Base-by-base conservation (phyloP, 2,329 filamentous ascomycete genomes). In the Penicillium sp. region DNA sequence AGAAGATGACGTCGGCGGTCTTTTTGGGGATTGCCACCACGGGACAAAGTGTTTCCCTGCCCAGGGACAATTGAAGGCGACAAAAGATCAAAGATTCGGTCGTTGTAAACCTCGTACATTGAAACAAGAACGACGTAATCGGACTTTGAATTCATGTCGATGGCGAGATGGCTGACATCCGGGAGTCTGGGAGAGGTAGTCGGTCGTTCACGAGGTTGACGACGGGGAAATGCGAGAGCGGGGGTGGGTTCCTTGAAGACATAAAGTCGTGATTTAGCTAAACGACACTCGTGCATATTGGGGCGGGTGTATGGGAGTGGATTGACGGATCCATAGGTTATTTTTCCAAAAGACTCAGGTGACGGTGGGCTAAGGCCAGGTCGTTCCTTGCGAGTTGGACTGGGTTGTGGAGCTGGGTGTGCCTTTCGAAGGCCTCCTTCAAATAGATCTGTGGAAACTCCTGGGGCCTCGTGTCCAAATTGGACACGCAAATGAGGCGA, bases 41-140 rank as follows among this genome's bases (percentile, higher is more conserved):
- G 70, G 10, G 72, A 75, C 58, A 71, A 65, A 10, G 69, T 69
- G n/a, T 69, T 68, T 21, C 70, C 70, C 39, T 71, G 72, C 5
- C 71, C 71, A 8, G 85, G 67, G 11, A 66, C 65, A n/a, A 72
- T 67, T 2, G 76, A 67, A 16, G 81, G 79, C 0, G 88, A 89
- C 1, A 99, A 80, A 0, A 99, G 85, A 67, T 99, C 94, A 71
- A 95, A 97, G 62, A 99, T 97, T 31, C 92, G 87, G 75, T 99
- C 93, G 69, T 99, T 99, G 78, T 99, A 97, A 1, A 99, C 93
- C 73, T 99, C 94, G 74, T 97, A 97, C 92, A 99, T 99, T 50
- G 92, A 96, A 19, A 99, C 82, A 10, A 99, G 79, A 50, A 99
- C 86, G 4, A 89, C 88, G 65, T 97, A 97, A 63, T 96, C 91